These are phyloP conservation scores for Mortierella sp. DNA, from an alignment of 371 early-diverging fungal species.

Conservation along the genomic window DNA sequence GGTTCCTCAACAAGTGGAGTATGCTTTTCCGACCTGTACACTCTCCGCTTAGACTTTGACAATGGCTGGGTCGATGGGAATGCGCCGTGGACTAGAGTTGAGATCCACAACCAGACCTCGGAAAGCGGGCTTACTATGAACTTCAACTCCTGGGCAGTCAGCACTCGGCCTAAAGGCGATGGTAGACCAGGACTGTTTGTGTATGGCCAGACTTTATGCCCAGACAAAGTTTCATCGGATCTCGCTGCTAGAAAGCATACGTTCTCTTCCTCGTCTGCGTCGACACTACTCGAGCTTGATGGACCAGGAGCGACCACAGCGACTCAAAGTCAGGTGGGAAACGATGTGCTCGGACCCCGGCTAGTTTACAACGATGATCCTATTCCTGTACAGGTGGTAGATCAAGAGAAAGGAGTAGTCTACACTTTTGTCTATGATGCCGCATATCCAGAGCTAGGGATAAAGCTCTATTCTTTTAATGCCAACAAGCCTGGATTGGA, in stretches of 20 bases:
- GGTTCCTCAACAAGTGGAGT: constrained; percentile 29
- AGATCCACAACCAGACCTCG: no score
- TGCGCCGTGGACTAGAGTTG: constrained; percentile 22
- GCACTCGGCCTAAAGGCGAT: constrained; percentile 8
- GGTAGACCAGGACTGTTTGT: constrained; percentile 19
- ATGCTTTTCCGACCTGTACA: constrained; percentile 46
- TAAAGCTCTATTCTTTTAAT: constrained; percentile 33
- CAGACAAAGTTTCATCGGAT: constrained; percentile 6
- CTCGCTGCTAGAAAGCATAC: constrained; percentile 7
- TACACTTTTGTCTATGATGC: constrained; percentile 47
- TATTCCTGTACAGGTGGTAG: constrained; percentile 36
- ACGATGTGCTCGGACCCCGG: constrained; percentile 30
- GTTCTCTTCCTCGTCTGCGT: constrained; percentile 20
- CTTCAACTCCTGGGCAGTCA: constrained; percentile 27
- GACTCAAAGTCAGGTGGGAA: not conserved
- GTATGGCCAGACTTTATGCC: constrained; percentile 42
- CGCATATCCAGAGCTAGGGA: constrained; percentile 35
- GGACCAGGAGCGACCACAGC: constrained; percentile 5
- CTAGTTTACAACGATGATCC: constrained; percentile 27
- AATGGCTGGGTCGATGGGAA: constrained; percentile 33
- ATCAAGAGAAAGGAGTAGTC: constrained; percentile 9
- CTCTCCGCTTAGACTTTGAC: constrained; percentile 29
- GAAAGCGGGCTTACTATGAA: not conserved
- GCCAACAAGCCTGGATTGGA: no score
- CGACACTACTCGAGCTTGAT: constrained; percentile 5